A percentile compares a stretch with the other conserved stretches of the same genome.
phyloP scores from a whole-genome alignment of 805 yeast species.

The Candida verbasci region DNA sequence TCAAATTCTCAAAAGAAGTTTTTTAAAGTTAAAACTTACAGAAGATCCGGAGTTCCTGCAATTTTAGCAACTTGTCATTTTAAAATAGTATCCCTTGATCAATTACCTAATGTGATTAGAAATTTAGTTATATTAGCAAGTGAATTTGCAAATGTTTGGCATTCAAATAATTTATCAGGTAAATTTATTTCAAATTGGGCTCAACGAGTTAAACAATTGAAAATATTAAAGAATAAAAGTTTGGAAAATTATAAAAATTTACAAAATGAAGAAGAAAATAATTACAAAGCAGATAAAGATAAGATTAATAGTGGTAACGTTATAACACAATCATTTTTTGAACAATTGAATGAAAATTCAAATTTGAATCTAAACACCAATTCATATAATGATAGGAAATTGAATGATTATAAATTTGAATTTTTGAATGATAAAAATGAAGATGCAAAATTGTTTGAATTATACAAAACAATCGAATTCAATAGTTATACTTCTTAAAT shows the following conservation, averaged over 20 bases:
- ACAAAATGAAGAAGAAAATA: conserved; percentile 16
- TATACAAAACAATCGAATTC: conserved; percentile 26
- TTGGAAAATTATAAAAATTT: conserved; percentile 21
- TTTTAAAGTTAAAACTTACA: conserved; percentile 60
- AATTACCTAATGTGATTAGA: conserved; percentile 61
- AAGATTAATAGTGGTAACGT: conserved; percentile 9
- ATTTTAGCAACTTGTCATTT: conserved; percentile 72
- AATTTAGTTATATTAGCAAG: conserved; percentile 62
- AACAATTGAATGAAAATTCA: conserved; percentile 5
- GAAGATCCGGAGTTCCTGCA: conserved; percentile 71
- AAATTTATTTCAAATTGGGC: conserved; percentile 63
- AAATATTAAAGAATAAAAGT: conserved; percentile 24
- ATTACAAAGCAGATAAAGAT: background rate
- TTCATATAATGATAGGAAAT: background rate
- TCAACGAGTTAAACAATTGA: conserved; percentile 56
- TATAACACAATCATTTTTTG: conserved; percentile 27
- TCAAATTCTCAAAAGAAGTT: conserved; percentile 5
- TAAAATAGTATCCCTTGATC: conserved; percentile 59
- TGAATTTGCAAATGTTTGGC: conserved; percentile 76
- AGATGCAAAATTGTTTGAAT: conserved; percentile 9
- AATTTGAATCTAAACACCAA: too few relatives aligned
- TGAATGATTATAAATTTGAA: conserved; percentile 16
- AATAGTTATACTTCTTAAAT: conserved; percentile 23
- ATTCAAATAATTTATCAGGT: conserved; percentile 39
- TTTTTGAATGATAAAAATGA: conserved; percentile 14